Conservation (phyloP, 148 eudicot genomes). For the Amaranthus cruentus region DNA sequence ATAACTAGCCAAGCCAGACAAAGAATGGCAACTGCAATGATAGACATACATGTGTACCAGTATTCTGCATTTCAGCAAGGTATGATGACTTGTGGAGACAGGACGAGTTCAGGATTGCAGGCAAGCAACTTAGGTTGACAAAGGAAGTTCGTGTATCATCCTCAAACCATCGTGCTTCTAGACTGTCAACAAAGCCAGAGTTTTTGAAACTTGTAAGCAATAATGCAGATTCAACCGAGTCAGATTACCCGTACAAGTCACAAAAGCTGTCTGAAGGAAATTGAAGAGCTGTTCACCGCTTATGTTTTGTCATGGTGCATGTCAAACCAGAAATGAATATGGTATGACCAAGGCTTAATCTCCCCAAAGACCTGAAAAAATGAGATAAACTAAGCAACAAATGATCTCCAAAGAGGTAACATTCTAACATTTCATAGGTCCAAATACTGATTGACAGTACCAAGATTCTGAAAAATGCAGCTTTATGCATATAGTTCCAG, state of each 20-base stretch:
- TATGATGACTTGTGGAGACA: conserved; percentile 60
- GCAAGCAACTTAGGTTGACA: conserved; percentile 79
- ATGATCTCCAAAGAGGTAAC: background rate
- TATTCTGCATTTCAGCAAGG: conserved; percentile 57
- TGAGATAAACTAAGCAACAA: conserved; percentile 11
- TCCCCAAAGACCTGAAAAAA: conserved; percentile 74
- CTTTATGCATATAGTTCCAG: conserved; percentile 71
- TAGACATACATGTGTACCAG: conserved; percentile 51
- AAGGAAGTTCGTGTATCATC: conserved; percentile 57
- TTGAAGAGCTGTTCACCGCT: conserved; percentile 40
- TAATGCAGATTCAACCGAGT: background rate
- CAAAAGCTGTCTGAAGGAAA: background rate
- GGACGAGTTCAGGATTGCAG: conserved; percentile 80
- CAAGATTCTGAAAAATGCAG: conserved; percentile 65
- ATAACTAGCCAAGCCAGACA: background rate
- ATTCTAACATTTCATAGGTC: background rate
- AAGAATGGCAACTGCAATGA: conserved; percentile 7
- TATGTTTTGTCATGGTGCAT: conserved; percentile 50
- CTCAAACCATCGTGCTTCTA: conserved; percentile 79
- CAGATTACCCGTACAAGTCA: background rate
- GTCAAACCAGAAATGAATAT: conserved; percentile 73
- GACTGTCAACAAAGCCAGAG: conserved; percentile 43
- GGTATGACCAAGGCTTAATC: conserved; percentile 71
- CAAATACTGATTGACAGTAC: conserved; percentile 32
- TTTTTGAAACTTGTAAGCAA: conserved; percentile 8